These are phyloP conservation scores for Wickerhamiella vanderwaltii DNA, from an alignment of 805 yeast genomes.

Conservation along the genomic window DNA sequence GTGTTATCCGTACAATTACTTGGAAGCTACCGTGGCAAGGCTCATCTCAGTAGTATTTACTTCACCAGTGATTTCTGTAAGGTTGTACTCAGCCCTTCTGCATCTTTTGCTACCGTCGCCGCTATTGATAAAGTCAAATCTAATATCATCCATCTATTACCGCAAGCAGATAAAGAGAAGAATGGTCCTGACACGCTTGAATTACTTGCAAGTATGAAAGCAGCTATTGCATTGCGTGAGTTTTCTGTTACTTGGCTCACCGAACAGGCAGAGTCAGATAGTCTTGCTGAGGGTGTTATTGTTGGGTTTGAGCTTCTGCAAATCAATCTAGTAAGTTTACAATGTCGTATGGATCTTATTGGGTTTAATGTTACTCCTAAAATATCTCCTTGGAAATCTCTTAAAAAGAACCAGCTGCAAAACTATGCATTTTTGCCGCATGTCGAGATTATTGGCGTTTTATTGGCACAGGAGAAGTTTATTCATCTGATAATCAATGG, in stretches of 20 bases:
- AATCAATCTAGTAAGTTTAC: slow-evolving; percentile 45
- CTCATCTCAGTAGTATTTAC: slow-evolving; percentile 7
- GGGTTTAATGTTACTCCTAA: slow-evolving; percentile 60
- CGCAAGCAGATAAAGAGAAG: not conserved
- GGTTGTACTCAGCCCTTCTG: slow-evolving; percentile 6
- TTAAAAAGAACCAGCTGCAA: slow-evolving; percentile 34
- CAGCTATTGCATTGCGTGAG: slow-evolving; percentile 29
- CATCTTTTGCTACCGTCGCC: not conserved
- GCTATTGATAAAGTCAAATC: slow-evolving; percentile 13
- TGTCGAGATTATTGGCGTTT: slow-evolving; percentile 17
- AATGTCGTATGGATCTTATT: slow-evolving; percentile 56
- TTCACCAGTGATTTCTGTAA: slow-evolving; percentile 12
- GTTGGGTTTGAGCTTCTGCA: slow-evolving; percentile 66
- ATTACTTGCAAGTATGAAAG: not conserved
- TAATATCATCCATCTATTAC: not conserved
- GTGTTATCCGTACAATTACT: slow-evolving; percentile 11
- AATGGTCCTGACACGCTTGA: not conserved
- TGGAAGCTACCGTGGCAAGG: slow-evolving; percentile 1
- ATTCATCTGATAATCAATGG: slow-evolving; percentile 20
- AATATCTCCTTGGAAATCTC: slow-evolving; percentile 26
- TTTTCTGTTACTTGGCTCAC: slow-evolving; percentile 66
- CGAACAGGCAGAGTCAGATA: slow-evolving; percentile 13
- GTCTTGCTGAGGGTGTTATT: slow-evolving; percentile 50
- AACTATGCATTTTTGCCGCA: slow-evolving; percentile 24
- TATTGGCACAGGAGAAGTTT: slow-evolving; percentile 11